phyloP scores from a whole-genome alignment of 176 grass and related monocot genomes.

The Triticum monococcum region DNA sequence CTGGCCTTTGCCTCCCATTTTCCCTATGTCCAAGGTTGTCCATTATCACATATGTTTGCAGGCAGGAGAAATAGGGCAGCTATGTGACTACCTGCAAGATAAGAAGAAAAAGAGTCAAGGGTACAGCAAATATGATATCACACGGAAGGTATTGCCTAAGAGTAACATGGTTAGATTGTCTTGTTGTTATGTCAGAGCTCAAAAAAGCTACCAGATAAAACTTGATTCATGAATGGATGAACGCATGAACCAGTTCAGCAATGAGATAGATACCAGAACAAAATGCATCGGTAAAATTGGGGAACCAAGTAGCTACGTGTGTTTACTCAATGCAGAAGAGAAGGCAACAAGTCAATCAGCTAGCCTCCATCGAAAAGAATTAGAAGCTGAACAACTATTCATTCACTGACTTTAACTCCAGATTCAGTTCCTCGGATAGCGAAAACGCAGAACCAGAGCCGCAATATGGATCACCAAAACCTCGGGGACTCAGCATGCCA shows the following conservation, averaged over 20 bases:
- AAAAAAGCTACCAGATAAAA: neutral
- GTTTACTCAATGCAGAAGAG: neutral
- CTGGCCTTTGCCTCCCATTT: constrained; percentile 72
- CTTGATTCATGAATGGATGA: neutral
- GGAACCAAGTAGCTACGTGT: neutral
- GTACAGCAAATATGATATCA: neutral
- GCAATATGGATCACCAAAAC: neutral
- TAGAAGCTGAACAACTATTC: neutral
- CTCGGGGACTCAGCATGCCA: neutral
- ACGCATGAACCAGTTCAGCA: neutral
- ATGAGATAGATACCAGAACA: neutral
- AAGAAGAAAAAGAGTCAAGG: neutral
- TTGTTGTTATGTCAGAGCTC: neutral
- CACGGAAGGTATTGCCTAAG: neutral
- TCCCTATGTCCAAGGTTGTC: constrained; percentile 78
- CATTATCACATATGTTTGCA: constrained; percentile 61
- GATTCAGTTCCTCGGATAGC: neutral
- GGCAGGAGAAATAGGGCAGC: constrained; percentile 8
- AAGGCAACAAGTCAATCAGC: neutral
- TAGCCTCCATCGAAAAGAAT: neutral
- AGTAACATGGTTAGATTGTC: neutral
- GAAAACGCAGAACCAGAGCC: neutral
- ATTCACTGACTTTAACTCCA: neutral
- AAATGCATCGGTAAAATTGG: neutral
- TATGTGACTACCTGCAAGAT: constrained; percentile 28